Percentiles rank a stretch among this genome's conserved stretches.
Conservation (phyloP, 140 eudicot genomes). For the Bidens hawaiensis region DNA sequence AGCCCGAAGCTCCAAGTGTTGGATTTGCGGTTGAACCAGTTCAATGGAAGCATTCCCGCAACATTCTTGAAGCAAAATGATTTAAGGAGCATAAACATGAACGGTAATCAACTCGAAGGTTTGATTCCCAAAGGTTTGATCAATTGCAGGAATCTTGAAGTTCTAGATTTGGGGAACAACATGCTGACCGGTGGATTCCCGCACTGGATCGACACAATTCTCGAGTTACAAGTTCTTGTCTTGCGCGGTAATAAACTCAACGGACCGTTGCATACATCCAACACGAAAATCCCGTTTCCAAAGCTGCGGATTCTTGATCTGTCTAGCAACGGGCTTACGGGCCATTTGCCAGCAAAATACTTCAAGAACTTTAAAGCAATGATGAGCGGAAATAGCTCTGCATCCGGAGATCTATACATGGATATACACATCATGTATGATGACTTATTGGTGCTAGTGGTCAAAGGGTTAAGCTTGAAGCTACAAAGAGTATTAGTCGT, state of each 20-base stretch:
- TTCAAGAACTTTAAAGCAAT: conserved; percentile 17
- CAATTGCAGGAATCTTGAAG: conserved; percentile 22
- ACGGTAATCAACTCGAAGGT: conserved; percentile 22
- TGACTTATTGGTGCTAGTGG: conserved; percentile 12
- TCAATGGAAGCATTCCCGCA: no score
- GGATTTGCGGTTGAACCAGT: no score
- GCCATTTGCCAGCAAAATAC: conserved; percentile 25
- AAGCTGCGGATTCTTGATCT: no score
- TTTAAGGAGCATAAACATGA: conserved; percentile 19
- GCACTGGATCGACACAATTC: conserved; percentile 20
- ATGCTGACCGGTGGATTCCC: conserved; percentile 28
- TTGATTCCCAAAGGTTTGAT: conserved; percentile 8
- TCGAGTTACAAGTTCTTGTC: conserved; percentile 27
- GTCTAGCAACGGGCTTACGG: conserved; percentile 31
- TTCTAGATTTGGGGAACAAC: no score
- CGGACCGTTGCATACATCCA: no score
- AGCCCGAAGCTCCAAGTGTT: no score
- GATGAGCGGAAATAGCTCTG: neutral
- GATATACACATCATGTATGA: conserved; percentile 5
- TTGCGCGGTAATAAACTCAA: no score
- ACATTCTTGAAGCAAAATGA: no score
- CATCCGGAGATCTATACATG: conserved; percentile 16
- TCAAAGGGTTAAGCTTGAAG: conserved; percentile 37
- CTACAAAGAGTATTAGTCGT: conserved; percentile 26
- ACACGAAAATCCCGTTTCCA: no score